Percentiles rank a stretch among this genome's conserved stretches.
Conservation (phyloP, 2,329 filamentous ascomycete species). For the Pseudocercospora fuligena region DNA sequence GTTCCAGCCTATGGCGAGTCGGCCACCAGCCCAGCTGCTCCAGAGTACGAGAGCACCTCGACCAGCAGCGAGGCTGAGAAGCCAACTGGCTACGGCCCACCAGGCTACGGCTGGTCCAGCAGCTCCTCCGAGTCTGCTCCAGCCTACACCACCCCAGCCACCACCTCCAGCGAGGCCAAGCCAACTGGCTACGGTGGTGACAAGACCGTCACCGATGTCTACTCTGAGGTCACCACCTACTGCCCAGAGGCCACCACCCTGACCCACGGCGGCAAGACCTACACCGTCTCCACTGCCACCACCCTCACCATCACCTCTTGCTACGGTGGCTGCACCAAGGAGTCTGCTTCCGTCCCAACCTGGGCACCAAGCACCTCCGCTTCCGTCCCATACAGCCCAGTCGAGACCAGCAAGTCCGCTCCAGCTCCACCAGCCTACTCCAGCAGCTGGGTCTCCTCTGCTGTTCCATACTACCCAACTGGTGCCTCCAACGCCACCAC, state of each 20-base stretch:
- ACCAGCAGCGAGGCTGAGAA: not conserved
- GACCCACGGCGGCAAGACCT: conserved; percentile 34
- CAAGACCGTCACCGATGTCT: conserved; percentile 29
- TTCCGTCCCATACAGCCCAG: conserved; percentile 13
- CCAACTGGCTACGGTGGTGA: conserved; percentile 7
- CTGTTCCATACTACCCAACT: conserved; percentile 20
- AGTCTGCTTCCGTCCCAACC: conserved; percentile 12
- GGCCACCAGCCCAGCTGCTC: not conserved
- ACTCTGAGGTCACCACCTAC: conserved; percentile 32
- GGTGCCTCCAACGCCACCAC: conserved; percentile 23
- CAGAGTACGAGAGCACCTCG: conserved; percentile 7
- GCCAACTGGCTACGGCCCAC: not conserved
- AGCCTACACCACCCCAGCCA: conserved; percentile 27
- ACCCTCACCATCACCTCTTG: conserved; percentile 35
- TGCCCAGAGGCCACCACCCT: conserved; percentile 36
- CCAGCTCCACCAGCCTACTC: conserved; percentile 18
- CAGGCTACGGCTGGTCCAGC: not conserved
- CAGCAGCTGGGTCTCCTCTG: conserved; percentile 2
- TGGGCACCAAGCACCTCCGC: conserved; percentile 7
- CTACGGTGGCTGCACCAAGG: conserved; percentile 39
- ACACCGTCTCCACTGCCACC: conserved; percentile 34
- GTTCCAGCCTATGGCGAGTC: conserved; percentile 6
- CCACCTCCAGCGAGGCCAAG: conserved; percentile 11
- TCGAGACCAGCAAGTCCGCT: not conserved
- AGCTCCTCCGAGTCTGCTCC: conserved; percentile 16